Evolutionary conservation across 129 eudicot genomes (phyloP), one percentile per base, ranked within the genome.

Genomic region (Silybum marianum): DNA sequence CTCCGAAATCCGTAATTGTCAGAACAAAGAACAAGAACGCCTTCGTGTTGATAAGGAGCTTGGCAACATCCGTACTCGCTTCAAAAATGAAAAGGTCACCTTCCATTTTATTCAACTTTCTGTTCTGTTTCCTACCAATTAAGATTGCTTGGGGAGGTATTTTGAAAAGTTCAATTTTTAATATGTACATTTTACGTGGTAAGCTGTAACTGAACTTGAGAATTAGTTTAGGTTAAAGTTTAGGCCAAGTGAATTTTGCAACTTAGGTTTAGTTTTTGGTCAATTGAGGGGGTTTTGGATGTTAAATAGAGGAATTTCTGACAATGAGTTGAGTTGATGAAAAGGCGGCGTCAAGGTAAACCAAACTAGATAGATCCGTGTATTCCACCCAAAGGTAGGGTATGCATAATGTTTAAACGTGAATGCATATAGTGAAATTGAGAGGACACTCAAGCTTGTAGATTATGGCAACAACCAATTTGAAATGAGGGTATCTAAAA

Each of bases 31-130:
- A 77, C 91, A 82, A 75, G 99, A 95, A 67, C 99, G 99, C 63
- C 87, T 91, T 69, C 93, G 99, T 39, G 97, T 95, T 13, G 99
- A 92, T 90, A 95, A 95, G 66, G 99, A 95, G 91, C 93, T 95
- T 7, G 99, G 99, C 38, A 87, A 93, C 38, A 85, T 95, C 48
- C 99, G 99, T 21, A 93, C 86, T 69, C 93, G 91, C 83, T 95
- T 95, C 88, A 95, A 93, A 82, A 87, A 84, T 66, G 99, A 95
- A 76, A 95, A 93, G 97, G 99, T 92, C 65, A 62, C 84, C 6
- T 32, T 69, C 12, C 16, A 3, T 23, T 7, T 21, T 30, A 1
- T 63, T 76, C 7, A 9, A 34, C 34, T 60, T 62, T 73, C 34
- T 40, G 25, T 62, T 73, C 34, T 40, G 39, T 62, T 62, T 30